Base-by-base conservation (phyloP, 495 filamentous ascomycete species). In the Amniculicola lignicola region DNA sequence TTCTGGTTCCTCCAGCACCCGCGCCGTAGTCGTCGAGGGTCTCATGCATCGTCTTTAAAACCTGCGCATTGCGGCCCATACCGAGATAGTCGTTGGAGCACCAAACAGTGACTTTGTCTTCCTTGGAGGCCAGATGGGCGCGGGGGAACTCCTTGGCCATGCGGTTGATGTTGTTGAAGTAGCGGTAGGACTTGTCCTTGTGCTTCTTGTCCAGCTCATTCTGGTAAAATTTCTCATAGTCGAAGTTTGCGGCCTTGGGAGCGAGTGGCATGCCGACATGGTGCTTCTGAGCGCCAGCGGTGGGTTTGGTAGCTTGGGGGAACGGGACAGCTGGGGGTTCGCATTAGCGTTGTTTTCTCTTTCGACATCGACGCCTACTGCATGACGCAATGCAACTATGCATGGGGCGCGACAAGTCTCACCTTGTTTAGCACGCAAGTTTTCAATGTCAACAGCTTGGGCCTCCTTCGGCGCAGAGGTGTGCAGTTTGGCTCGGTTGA, bases 131-230 rank as follows among this genome's bases (percentile, higher is more conserved):
- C 74, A 93, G 93, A 70, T 98, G 93, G 15, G 93, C 93, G 35
- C 87, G 88, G 19, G 93, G 93, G 65, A 98, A 98, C 57, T 97
- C 89, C 74, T 94, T 86, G 51, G 94, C 93, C 53, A 98, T 78
- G 19, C 93, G 89, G 69, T 98, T 98, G 83, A 98, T 98, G 77
- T 98, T 98, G 78, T 98, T 98, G 82, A 98, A 98, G 77, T 98
- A 97, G 63, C 93, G 89, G 76, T 98, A 98, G 31, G 89, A 95
- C 76, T 95, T 96, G 78, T 98, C 94, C 77, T 95, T 90, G 81
- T 95, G 94, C 74, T 98, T 98, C 83, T 96, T 97, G 62, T 94
- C 89, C 53, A 98, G 74, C 69, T 98, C 92, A 35, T 71, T 72
- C 29, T 84, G 69, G 74, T 97, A 98, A 76, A 97, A 98, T 42